Base-by-base conservation (phyloP, 345 rosid species). In the Mangifera indica region DNA sequence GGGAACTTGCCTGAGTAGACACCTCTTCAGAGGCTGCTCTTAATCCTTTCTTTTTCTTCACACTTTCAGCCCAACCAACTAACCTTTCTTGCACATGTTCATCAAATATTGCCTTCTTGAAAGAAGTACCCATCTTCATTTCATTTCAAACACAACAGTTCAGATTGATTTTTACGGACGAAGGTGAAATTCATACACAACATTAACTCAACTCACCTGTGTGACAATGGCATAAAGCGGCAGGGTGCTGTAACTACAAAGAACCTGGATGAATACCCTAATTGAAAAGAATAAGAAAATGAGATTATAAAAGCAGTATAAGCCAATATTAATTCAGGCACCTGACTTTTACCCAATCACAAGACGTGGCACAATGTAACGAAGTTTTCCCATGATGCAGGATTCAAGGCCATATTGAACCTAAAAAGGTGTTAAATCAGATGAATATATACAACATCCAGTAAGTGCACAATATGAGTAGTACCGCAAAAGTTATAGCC, bases 141-240 rank as follows among this genome's bases (percentile, higher is more conserved):
- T 74, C 69, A 72, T 69, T 40, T 11, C 55, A 66, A 71, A 66
- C 17, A 59, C 18, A 15, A 54, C n/a, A 51, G 8, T 29, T 10
- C 69, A 66, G 51, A 69, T 61, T 9, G 11, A 48, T 9, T 34
- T 17, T 54, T 63, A 6, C 7, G 22, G 42, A 32, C 22, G 37
- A 13, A 55, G 24, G 10, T 53, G 18, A 69, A 42, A 13, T 55
- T 42, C 32, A 61, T 42, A 55, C 48, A 58, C 72, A 11, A 7
- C 61, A 63, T 72, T 17, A 73, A 75, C 65, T 37, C 49, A 45
- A 60, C 75, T 56, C 63, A 94, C 98, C 91, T 90, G 98, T 37
- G 97, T 86, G 61, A 94, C 98, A 69, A 94, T 84, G 61, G 98
- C 98, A 67, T 94, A 94, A 20, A 94, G 93, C 15, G 98, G 98